Evolutionary conservation across 345 rosid species (phyloP).

Genomic region (Lepidium didymum): DNA sequence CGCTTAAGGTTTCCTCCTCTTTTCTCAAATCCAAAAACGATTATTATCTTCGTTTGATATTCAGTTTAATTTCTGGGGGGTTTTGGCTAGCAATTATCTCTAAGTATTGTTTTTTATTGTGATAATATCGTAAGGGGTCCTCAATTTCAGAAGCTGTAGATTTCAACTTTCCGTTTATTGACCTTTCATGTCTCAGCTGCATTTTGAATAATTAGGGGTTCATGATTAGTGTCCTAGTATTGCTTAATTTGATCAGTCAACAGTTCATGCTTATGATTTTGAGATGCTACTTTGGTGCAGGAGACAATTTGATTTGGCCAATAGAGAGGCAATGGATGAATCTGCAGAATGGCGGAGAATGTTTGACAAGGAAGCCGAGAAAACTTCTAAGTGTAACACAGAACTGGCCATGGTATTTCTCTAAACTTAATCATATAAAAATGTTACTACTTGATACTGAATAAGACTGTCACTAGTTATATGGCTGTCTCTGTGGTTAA

Average conservation of each 20-base stretch:
- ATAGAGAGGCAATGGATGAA: slow-evolving; percentile 91
- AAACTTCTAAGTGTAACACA: slow-evolving; percentile 49
- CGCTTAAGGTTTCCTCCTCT: slow-evolving; percentile 46
- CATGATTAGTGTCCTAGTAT: background rate
- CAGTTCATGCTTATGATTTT: background rate
- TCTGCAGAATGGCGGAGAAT: slow-evolving; percentile 89
- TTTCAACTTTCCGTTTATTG: background rate
- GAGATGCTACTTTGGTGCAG: slow-evolving; percentile 31
- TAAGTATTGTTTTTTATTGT: background rate
- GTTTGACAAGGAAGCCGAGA: slow-evolving; percentile 60
- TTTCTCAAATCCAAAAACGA: background rate
- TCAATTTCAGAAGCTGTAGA: background rate
- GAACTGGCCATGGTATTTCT: slow-evolving; percentile 49
- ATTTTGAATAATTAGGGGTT: background rate
- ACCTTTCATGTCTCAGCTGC: background rate
- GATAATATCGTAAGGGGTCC: background rate
- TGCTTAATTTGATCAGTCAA: background rate
- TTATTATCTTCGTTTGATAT: background rate
- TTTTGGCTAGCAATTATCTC: background rate
- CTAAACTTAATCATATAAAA: background rate
- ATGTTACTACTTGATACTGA: background rate
- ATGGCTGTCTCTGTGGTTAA: background rate
- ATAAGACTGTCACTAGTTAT: background rate
- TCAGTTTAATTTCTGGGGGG: background rate
- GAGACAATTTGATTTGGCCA: slow-evolving; percentile 84